Conservation (phyloP, 176 grass and related monocot genomes). For the Tuctoria greenei region DNA sequence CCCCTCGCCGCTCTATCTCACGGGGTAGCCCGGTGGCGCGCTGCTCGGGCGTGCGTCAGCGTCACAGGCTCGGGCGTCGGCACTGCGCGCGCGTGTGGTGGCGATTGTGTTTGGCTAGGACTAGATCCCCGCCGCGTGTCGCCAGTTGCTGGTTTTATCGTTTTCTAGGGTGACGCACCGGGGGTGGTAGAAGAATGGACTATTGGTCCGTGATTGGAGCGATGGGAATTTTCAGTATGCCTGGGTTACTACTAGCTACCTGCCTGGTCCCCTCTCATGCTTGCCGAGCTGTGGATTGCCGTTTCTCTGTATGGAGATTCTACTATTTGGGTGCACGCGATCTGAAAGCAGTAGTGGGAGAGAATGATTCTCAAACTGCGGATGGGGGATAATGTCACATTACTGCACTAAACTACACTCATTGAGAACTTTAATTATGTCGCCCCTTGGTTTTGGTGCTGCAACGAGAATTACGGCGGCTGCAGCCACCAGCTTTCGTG, state of each 20-base stretch:
- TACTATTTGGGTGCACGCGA: not conserved
- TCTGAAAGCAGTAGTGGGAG: not conserved
- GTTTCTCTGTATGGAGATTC: not conserved
- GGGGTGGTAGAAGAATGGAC: not conserved
- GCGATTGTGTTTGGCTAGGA: not conserved
- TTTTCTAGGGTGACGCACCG: not conserved
- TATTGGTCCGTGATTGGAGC: constrained; percentile 7
- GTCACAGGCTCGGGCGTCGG: not conserved
- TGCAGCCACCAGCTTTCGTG: not conserved
- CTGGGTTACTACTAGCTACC: not conserved
- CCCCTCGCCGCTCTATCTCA: not conserved
- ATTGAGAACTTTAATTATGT: not conserved
- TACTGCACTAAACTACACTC: not conserved
- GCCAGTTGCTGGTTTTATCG: not conserved
- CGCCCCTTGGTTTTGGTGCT: not conserved
- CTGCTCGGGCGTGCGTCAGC: not conserved
- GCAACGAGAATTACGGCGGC: not conserved
- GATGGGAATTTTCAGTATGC: not conserved
- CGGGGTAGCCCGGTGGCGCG: not conserved
- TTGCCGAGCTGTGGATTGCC: not conserved
- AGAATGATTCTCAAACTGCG: not conserved
- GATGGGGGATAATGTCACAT: not conserved
- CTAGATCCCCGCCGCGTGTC: not conserved
- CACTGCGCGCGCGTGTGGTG: constrained; percentile 22
- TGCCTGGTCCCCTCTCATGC: constrained; percentile 14